A percentile compares a stretch with the other conserved stretches of the same genome.
Conservation (phyloP, 306 rosid species). For the Vigna nakashimae region DNA sequence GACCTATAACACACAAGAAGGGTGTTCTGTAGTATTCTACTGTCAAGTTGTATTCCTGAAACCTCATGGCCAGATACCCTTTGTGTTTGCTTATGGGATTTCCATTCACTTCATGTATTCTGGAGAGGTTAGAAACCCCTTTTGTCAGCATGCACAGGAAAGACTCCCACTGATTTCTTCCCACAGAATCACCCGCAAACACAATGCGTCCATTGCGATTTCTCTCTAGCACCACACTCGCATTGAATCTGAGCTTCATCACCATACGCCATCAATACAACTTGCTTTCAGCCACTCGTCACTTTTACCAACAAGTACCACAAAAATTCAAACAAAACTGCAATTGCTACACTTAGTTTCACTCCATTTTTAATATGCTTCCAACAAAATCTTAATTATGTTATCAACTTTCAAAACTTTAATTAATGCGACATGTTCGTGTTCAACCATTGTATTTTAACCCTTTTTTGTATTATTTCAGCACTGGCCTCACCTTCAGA, state of each 20-base stretch:
- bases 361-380: too few relatives aligned
- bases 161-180: constrained; percentile 97
- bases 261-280: background rate
- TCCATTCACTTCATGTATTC: constrained; percentile 78
- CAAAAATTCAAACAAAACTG: background rate
- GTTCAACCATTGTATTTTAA: background rate
- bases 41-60: constrained; percentile 74
- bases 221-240: constrained; percentile 75
- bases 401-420: background rate
- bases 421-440: background rate
- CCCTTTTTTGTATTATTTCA: background rate
- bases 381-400: too few relatives aligned
- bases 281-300: background rate
- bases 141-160: constrained; percentile 78
- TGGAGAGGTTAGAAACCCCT: constrained; percentile 67
- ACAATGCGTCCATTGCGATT: constrained; percentile 80
- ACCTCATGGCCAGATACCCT: constrained; percentile 69
- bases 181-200: constrained; percentile 88
- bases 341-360: too few relatives aligned
- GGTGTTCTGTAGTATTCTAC: constrained; percentile 88
- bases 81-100: constrained; percentile 84
- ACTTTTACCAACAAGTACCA: background rate
- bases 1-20: constrained; percentile 63
- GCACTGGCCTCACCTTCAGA: background rate
- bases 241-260: constrained; percentile 68